Conservation (phyloP, 805 yeast species). For the Diddensiella transvaalensis region DNA sequence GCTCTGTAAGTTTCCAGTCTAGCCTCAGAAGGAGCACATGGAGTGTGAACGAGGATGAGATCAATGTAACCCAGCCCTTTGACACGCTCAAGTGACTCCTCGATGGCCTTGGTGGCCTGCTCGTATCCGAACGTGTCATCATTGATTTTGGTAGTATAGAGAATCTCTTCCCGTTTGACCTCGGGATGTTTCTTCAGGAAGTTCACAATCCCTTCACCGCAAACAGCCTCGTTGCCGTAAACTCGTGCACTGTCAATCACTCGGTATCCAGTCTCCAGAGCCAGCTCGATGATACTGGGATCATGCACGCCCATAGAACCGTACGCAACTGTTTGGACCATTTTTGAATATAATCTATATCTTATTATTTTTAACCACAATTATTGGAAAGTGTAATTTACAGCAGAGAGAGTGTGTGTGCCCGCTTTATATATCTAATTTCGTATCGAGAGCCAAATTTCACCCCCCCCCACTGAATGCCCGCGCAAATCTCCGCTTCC, state of each 20-base stretch:
- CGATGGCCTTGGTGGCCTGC: constrained; percentile 45
- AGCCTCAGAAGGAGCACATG: constrained; percentile 26
- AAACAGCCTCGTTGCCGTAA: constrained; percentile 61
- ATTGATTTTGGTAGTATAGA: constrained; percentile 70
- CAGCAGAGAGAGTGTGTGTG: not conserved
- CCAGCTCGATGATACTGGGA: constrained; percentile 36
- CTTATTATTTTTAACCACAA: too few species aligned
- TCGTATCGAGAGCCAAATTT: too few species aligned
- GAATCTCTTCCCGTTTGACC: constrained; percentile 47
- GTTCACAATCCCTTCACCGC: constrained; percentile 52
- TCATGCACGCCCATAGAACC: constrained; percentile 8
- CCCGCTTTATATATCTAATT: not conserved
- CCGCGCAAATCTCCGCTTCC: not conserved
- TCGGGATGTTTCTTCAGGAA: constrained; percentile 51
- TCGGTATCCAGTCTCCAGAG: constrained; percentile 63
- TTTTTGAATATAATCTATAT: too few species aligned
- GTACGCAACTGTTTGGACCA: constrained; percentile 3
- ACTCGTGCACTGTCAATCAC: constrained; percentile 67
- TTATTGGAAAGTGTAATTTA: too few species aligned
- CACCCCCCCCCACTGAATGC: not conserved
- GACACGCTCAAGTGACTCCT: constrained; percentile 49
- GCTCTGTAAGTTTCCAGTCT: constrained; percentile 52
- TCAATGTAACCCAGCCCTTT: constrained; percentile 58
- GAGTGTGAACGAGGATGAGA: constrained; percentile 60
- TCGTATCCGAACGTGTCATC: constrained; percentile 51